Percentiles rank a stretch among this genome's conserved stretches.
Evolutionary conservation across 306 rosid genomes (phyloP).

Genomic region (Cucumis melo): DNA sequence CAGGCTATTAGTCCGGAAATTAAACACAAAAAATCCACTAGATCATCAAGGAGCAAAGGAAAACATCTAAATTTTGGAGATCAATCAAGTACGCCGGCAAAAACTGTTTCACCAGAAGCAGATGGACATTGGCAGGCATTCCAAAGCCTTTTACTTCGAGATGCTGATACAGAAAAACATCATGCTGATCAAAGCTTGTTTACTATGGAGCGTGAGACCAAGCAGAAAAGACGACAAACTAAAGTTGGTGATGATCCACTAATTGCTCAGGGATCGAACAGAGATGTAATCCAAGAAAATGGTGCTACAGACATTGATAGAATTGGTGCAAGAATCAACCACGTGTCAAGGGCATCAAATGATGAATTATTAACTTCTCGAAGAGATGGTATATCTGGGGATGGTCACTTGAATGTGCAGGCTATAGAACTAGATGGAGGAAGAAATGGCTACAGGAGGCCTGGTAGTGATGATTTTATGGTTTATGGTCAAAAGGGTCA

Average conservation of each 20-base stretch:
- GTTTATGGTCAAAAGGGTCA: conserved; percentile 35
- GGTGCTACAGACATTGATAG: conserved; percentile 31
- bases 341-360: conserved; percentile 32
- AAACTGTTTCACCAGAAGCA: conserved; percentile 40
- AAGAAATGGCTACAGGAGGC: conserved; percentile 42
- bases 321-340: conserved; percentile 34
- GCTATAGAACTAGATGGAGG: conserved; percentile 53
- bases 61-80: conserved; percentile 24
- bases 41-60: conserved; percentile 43
- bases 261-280: conserved; percentile 30
- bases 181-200: conserved; percentile 46
- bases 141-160: conserved; percentile 74
- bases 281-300: conserved; percentile 38
- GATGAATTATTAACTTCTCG: conserved; percentile 38
- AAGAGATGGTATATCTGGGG: conserved; percentile 25
- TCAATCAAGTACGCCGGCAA: conserved; percentile 26
- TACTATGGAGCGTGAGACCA: conserved; percentile 36
- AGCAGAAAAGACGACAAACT: conserved; percentile 29
- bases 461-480: conserved; percentile 53
- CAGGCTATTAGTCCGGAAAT: conserved; percentile 11
- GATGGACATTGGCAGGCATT: conserved; percentile 91
- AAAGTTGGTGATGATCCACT: conserved; percentile 54
- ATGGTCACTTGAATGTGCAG: conserved; percentile 30
- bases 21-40: conserved; percentile 21
- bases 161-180: conserved; percentile 63